phyloP scores from a whole-genome alignment of 176 grass and related monocot genomes.

The Phoenix roebelenii region DNA sequence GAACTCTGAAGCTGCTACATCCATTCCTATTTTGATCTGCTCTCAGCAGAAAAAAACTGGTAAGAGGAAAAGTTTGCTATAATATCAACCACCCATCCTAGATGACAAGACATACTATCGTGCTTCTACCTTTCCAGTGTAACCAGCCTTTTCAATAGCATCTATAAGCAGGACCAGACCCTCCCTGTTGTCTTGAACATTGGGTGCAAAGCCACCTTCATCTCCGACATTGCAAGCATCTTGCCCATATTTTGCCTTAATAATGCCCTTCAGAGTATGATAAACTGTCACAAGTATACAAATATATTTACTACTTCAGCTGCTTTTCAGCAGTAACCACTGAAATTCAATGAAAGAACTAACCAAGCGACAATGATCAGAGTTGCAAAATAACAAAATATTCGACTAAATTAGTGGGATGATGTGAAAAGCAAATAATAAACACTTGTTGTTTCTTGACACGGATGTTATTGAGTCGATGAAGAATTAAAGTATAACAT shows the following conservation, averaged over 20 bases:
- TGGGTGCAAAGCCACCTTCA: slow-evolving; percentile 97
- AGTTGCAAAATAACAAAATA: too few relatives aligned
- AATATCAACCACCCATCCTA: not conserved
- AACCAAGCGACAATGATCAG: too few relatives aligned
- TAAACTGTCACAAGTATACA: slow-evolving; percentile 50
- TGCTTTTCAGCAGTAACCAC: not conserved
- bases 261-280: slow-evolving; percentile 85
- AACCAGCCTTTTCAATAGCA: slow-evolving; percentile 90
- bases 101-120: not conserved
- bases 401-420: too few relatives aligned
- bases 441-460: too few relatives aligned
- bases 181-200: slow-evolving; percentile 97
- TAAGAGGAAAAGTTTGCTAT: not conserved
- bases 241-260: slow-evolving; percentile 96
- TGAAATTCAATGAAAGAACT: too few relatives aligned
- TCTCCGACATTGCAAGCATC: slow-evolving; percentile 98
- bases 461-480: too few relatives aligned
- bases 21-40: slow-evolving; percentile 99
- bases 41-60: slow-evolving; percentile 2
- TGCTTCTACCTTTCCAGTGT: slow-evolving; percentile 62
- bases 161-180: slow-evolving; percentile 94
- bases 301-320: not conserved
- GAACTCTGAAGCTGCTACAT: slow-evolving; percentile 95
- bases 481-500: too few relatives aligned
- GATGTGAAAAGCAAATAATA: too few relatives aligned